Base-by-base conservation (phyloP, 2,329 filamentous ascomycete species). In the Rosellinia necatrix region DNA sequence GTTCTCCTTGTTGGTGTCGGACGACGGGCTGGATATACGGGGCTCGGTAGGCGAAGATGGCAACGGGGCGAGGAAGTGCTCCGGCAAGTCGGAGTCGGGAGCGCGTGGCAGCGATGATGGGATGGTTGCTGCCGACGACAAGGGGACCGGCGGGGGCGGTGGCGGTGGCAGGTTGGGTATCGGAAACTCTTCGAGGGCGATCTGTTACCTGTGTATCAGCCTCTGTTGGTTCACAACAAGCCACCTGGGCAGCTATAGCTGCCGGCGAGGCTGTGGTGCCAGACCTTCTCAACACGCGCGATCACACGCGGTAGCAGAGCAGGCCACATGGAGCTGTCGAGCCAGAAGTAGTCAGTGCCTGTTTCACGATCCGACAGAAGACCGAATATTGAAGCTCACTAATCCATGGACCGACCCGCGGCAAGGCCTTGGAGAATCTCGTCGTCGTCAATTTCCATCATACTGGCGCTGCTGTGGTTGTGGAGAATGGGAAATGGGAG, bases 161-260 rank as follows among this genome's bases (percentile, higher is more conserved):
- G 75, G 74, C 13, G 76, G 74, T 29, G 81, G 80, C 49, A 84
- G 74, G 49, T 76, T 79, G 9, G 89, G 89, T 64, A 88, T 87
- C 37, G 89, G 86, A 66, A 96, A 96, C 49, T 88, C 86, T 69
- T 85, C 80, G 71, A 84, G 82, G 35, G 89, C 83, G 64, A 92
- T 93, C 90, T 96, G 57, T 49, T 47, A 32, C 34, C 30, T 29
- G 25, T 37, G 9, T 49, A 47, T 58, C 30, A 58, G 56, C 24
- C 29, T 30, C n/a, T n/a, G n/a, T n/a, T 22, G 52, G 25, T 37
- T 41, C 21, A 44, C 30, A 22, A 35, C 17, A 15, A 19, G 25
- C n/a, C 4, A 22, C n/a, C n/a, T n/a, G n/a, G 38, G 15, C 13
- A n/a, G 41, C n/a, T 6, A 30, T 6, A 12, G 27, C 8, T 12